Evolutionary conservation across 305 asterid species (phyloP).

Genomic region (Solanum hybrid): DNA sequence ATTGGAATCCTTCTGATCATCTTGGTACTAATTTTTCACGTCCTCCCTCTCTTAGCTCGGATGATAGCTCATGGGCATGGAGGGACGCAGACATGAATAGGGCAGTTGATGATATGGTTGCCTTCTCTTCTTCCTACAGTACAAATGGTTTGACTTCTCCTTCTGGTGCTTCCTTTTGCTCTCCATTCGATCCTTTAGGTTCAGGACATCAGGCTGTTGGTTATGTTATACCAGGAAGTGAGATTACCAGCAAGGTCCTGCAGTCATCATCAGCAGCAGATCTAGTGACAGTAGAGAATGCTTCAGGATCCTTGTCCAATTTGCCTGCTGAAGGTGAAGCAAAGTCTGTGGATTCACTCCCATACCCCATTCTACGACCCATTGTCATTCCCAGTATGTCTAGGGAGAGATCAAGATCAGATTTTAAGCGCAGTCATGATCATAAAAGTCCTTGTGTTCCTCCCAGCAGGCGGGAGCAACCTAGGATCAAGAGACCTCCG

Average conservation of each 20-base stretch:
- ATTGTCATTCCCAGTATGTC: constrained; percentile 89
- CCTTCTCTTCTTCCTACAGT: constrained; percentile 95
- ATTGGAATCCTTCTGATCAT: constrained; percentile 93
- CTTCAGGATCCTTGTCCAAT: constrained; percentile 58
- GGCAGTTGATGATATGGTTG: constrained; percentile 99
- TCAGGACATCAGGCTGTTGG: constrained; percentile 68
- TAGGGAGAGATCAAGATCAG: constrained; percentile 84
- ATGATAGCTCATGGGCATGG: constrained; percentile 99
- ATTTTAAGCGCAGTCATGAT: constrained; percentile 69
- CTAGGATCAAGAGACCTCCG: constrained; percentile 92
- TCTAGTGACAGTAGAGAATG: constrained; percentile 65
- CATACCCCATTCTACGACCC: constrained; percentile 89
- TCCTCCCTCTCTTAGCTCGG: constrained; percentile 99
- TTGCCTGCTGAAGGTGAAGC: constrained; percentile 64
- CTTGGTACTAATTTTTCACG: constrained; percentile 83
- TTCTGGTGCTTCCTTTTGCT: constrained; percentile 87
- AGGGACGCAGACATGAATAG: constrained; percentile 92
- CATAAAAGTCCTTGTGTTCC: constrained; percentile 94
- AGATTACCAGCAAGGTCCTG: constrained; percentile 60
- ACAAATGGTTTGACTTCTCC: constrained; percentile 97
- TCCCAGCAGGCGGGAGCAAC: constrained; percentile 81
- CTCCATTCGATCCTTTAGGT: constrained; percentile 88
- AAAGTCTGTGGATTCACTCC: constrained; percentile 71
- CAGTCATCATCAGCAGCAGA: constrained; percentile 66
- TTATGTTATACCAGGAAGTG: constrained; percentile 83